Base-by-base conservation (phyloP, 1,139 yeast genomes). In the Yamadazyma membranifaciens region DNA sequence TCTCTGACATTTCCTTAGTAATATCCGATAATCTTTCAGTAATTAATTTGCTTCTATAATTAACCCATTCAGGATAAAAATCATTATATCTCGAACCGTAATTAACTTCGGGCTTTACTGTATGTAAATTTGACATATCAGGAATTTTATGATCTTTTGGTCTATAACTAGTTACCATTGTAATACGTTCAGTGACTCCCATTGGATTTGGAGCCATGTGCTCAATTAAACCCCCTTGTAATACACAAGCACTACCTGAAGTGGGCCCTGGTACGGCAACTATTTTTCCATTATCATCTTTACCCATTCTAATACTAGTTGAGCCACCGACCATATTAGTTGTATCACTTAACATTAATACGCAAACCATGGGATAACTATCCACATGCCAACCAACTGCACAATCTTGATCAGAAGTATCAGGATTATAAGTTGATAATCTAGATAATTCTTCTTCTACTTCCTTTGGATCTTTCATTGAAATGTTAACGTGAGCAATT, bases 351-450 rank as follows among this genome's bases (percentile, higher is more conserved):
- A 79, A 55, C 84, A 79, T 79, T 40, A 79, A 62, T 14, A 79
- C 83, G 58, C 83, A 78, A n/a, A 79, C 83, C 56, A 76, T 76
- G 9, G 83, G 83, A 42, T 76, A 78, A 29, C 80, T 70, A 55
- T 79, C 84, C 41, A 64, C 56, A 60, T 79, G 83, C 84, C 83
- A 79, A 20, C 76, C 75, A 24, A 76, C 80, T 36, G 76, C 66
- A 32, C 78, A 80, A 15, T 78, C 78, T 17, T 60, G 51, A 5
- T 47, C 41, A 22, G 42, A 40, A 12, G 46, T 46, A 25, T 43
- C 20, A 22, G 34, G 17, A 7, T 36, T 12, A 24, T 43, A 37
- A 36, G 36, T 39, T 40, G 34, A 34, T 36, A 29, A 40, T 36
- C 36, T 39, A 39, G 34, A 34, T 36, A 29, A 40, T 35, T 45